Evolutionary conservation across 2,329 filamentous ascomycete genomes (phyloP).

Genomic region (Colletotrichum incanum): DNA sequence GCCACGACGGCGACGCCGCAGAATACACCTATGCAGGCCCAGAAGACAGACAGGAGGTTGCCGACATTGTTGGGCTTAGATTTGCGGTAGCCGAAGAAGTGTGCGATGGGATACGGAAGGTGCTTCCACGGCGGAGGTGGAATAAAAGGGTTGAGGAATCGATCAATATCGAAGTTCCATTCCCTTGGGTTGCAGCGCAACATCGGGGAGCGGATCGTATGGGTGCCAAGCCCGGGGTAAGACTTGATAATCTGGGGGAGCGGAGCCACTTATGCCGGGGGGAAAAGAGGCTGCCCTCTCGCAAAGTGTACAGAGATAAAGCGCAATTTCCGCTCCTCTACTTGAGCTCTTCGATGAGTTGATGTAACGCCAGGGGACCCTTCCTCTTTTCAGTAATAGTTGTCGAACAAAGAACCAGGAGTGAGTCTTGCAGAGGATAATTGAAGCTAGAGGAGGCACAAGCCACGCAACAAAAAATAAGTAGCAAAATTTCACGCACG

Average conservation of each 20-base stretch:
- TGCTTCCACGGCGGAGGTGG: constrained; percentile 75
- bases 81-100: constrained; percentile 77
- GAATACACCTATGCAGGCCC: constrained; percentile 78
- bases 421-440: neutral
- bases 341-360: neutral
- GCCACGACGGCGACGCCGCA: constrained; percentile 73
- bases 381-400: neutral
- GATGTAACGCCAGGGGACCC: too few relatives aligned
- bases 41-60: constrained; percentile 72
- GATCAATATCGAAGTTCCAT: constrained; percentile 82
- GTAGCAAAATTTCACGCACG: neutral
- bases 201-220: constrained; percentile 27
- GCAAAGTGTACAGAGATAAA: neutral
- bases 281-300: neutral
- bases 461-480: neutral
- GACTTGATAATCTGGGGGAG: constrained; percentile 33
- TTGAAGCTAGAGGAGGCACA: neutral
- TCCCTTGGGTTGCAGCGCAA: constrained; percentile 34
- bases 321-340: neutral
- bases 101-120: constrained; percentile 77
- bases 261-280: constrained; percentile 24
- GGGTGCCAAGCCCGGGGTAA: constrained; percentile 39
- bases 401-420: neutral
- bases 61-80: constrained; percentile 60
- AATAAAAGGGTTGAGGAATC: constrained; percentile 79